These are phyloP conservation scores for Pisolithus orientalis DNA, from an alignment of 768 basidiomycete species.

Conservation along the genomic window DNA sequence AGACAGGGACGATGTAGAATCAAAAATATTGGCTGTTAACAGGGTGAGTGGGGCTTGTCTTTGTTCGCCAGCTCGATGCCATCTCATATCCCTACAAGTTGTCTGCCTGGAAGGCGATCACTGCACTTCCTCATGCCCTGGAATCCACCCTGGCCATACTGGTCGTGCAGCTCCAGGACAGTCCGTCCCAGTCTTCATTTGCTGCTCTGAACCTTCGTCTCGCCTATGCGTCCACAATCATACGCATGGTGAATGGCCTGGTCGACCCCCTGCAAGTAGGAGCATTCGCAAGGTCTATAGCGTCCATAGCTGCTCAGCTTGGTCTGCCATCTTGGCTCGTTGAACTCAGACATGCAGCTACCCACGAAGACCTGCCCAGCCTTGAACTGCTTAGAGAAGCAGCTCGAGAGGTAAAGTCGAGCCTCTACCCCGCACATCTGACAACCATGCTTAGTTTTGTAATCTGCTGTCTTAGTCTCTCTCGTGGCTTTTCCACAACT, in stretches of 20 bases:
- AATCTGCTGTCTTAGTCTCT: constrained; percentile 48
- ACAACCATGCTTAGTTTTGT: neutral
- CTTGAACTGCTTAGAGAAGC: constrained; percentile 75
- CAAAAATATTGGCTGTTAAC: constrained; percentile 54
- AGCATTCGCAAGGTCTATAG: constrained; percentile 85
- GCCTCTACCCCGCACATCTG: constrained; percentile 11
- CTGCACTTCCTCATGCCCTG: constrained; percentile 73
- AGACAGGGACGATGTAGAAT: constrained; percentile 53
- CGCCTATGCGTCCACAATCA: constrained; percentile 73
- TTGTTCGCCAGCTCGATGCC: neutral
- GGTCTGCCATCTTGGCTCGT: constrained; percentile 86
- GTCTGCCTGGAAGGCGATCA: constrained; percentile 73
- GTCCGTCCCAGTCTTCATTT: constrained; percentile 14
- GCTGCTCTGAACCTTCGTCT: constrained; percentile 58
- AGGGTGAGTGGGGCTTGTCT: constrained; percentile 40
- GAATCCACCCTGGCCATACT: constrained; percentile 67
- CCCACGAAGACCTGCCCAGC: constrained; percentile 91
- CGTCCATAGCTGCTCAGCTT: constrained; percentile 80
- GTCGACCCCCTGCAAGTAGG: constrained; percentile 93
- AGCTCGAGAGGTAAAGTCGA: constrained; percentile 51
- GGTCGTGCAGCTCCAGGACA: constrained; percentile 53
- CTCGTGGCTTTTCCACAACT: constrained; percentile 77
- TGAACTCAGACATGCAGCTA: constrained; percentile 89
- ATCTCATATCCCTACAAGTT: constrained; percentile 38
- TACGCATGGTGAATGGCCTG: constrained; percentile 89